Evolutionary conservation across 129 eudicot species (phyloP).

Genomic region (Pittosporum tobira): DNA sequence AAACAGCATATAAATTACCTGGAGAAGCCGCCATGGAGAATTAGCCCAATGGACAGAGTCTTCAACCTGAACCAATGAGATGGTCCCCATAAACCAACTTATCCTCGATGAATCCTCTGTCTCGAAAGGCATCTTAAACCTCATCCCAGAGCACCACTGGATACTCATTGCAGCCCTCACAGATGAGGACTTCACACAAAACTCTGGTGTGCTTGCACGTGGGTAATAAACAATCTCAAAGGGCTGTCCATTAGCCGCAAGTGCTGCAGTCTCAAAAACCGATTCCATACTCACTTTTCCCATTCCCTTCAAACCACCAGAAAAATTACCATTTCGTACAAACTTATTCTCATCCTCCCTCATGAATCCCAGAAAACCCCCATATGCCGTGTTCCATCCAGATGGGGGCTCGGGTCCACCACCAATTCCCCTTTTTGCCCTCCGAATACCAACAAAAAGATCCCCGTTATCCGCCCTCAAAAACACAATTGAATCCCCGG

Average conservation of each 20-base stretch:
- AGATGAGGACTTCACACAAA: conserved; percentile 56
- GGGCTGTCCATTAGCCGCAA: conserved; percentile 57
- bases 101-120: conserved; percentile 93
- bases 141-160: conserved; percentile 86
- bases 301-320: conserved; percentile 15
- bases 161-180: conserved; percentile 69
- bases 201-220: conserved; percentile 85
- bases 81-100: conserved; percentile 97
- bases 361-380: conserved; percentile 29
- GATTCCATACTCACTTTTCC: conserved; percentile 46
- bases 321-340: conserved; percentile 11
- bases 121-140: conserved; percentile 97
- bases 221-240: conserved; percentile 88
- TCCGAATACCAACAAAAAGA: conserved; percentile 70
- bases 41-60: conserved; percentile 82
- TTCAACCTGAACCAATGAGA: conserved; percentile 68
- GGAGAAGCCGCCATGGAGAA: conserved; percentile 93
- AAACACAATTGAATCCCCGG: conserved; percentile 87
- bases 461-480: conserved; percentile 76
- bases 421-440: conserved; percentile 66
- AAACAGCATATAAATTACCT: conserved; percentile 39
- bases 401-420: conserved; percentile 43
- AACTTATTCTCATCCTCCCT: conserved; percentile 20
- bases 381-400: conserved; percentile 58
- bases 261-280: conserved; percentile 55